Percentiles rank a stretch among this genome's conserved stretches.
These are phyloP conservation scores for Chytriomyces hyalinus DNA, from an alignment of 192 early-diverging fungal species.

Conservation along the genomic window DNA sequence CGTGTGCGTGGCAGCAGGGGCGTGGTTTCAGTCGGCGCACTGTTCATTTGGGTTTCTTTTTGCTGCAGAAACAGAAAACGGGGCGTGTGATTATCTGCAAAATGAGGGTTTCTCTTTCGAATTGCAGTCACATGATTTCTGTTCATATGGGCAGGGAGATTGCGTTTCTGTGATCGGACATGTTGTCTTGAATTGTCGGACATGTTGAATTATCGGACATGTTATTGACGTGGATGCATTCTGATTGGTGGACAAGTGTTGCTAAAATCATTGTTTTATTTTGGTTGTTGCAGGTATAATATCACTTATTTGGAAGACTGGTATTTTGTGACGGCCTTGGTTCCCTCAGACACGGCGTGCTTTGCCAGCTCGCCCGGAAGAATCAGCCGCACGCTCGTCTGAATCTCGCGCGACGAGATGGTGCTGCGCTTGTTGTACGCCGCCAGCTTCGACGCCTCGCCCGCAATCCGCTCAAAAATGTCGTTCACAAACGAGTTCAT, in stretches of 20 bases:
- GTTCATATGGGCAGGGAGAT: too few relatives aligned
- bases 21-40: background rate
- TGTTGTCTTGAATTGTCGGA: too few relatives aligned
- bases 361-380: constrained; percentile 94
- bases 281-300: background rate
- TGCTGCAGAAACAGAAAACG: too few relatives aligned
- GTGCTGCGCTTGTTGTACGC: constrained; percentile 95
- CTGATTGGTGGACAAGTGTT: too few relatives aligned
- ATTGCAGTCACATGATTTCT: too few relatives aligned
- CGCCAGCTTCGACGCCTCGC: constrained; percentile 63
- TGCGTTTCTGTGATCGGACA: too few relatives aligned
- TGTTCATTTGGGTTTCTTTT: too few relatives aligned
- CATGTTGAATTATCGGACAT: too few relatives aligned
- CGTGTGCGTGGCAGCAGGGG: background rate
- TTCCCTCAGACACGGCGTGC: constrained; percentile 97
- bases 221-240: too few relatives aligned
- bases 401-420: constrained; percentile 95
- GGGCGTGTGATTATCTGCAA: too few relatives aligned
- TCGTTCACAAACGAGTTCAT: constrained; percentile 83
- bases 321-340: constrained; percentile 87
- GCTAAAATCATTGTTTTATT: too few relatives aligned
- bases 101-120: too few relatives aligned
- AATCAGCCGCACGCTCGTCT: constrained; percentile 76
- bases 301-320: constrained; percentile 8
- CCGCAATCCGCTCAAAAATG: constrained; percentile 24